These are phyloP conservation scores for Verticillium klebahnii DNA, from an alignment of 2,329 filamentous ascomycete genomes.

Conservation along the genomic window DNA sequence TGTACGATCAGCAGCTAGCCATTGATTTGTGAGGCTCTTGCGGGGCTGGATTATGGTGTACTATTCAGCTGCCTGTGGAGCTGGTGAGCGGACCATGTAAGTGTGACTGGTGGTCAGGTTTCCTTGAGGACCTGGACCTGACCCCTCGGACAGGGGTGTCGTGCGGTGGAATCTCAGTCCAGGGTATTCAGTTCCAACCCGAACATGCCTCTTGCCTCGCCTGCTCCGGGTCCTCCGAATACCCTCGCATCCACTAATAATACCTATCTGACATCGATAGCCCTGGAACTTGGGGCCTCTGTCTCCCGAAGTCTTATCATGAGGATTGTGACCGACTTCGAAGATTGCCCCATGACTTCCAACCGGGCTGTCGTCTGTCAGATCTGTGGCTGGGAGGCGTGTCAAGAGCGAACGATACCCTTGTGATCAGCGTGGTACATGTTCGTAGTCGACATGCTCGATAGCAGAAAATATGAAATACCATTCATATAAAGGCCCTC, in stretches of 20 bases:
- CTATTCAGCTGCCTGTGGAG: too few relatives aligned
- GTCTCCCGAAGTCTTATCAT: neutral
- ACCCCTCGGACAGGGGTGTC: too few relatives aligned
- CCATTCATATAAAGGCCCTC: neutral
- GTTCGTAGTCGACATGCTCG: neutral
- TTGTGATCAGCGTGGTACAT: neutral
- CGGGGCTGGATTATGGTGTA: too few relatives aligned
- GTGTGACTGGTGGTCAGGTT: too few relatives aligned
- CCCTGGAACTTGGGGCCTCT: neutral
- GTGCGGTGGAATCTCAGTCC: too few relatives aligned
- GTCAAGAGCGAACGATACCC: neutral
- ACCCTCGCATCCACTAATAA: neutral
- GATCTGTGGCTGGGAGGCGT: neutral
- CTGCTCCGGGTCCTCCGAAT: neutral
- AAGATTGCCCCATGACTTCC: neutral
- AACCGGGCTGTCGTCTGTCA: too few relatives aligned
- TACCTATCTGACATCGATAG: neutral
- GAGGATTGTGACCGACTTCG: neutral
- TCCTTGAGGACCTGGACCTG: too few relatives aligned
- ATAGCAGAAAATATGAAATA: neutral
- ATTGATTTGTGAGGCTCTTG: neutral
- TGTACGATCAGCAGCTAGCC: neutral
- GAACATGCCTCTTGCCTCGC: neutral
- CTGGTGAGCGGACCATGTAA: too few relatives aligned
- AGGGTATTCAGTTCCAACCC: too few relatives aligned